phyloP scores from a whole-genome alignment of 495 filamentous ascomycete genomes.

The Xylaria venustula region DNA sequence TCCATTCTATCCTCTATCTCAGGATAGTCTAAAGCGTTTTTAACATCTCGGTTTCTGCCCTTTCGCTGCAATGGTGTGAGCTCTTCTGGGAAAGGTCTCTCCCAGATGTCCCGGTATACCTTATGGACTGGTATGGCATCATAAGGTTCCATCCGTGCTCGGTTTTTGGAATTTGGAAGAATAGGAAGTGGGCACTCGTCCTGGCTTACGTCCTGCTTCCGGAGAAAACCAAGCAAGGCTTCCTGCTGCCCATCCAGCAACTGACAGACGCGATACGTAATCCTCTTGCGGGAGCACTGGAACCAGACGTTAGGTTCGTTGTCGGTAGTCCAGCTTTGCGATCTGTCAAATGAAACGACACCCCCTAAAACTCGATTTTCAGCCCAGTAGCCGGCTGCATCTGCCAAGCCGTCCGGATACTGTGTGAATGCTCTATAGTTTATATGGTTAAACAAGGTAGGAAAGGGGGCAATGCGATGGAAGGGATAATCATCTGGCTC shows the following conservation, averaged over 20 bases:
- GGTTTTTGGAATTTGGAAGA: too few relatives aligned
- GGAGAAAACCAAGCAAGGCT: too few relatives aligned
- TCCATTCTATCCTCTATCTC: too few relatives aligned
- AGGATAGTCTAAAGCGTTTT: too few relatives aligned
- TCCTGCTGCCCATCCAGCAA: not conserved
- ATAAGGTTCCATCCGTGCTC: too few relatives aligned
- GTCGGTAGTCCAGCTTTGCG: not conserved
- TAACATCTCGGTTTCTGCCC: too few relatives aligned
- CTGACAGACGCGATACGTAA: not conserved
- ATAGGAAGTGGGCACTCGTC: too few relatives aligned
- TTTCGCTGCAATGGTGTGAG: too few relatives aligned
- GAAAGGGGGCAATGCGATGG: not conserved
- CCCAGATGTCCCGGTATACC: too few relatives aligned
- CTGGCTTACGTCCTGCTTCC: too few relatives aligned
- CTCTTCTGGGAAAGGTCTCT: too few relatives aligned
- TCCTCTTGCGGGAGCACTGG: not conserved
- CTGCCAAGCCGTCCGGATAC: slow-evolving; percentile 30
- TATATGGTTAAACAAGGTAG: slow-evolving; percentile 18
- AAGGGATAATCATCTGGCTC: not conserved
- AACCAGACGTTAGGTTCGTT: not conserved
- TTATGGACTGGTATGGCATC: too few relatives aligned
- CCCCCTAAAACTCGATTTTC: slow-evolving; percentile 31
- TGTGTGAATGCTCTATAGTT: slow-evolving; percentile 22
- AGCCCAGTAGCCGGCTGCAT: slow-evolving; percentile 37
- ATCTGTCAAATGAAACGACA: slow-evolving; percentile 33